Evolutionary conservation across 2,329 filamentous ascomycete species (phyloP), one percentile per base, ranked within the genome.

Genomic region (Akanthomyces muscarius): DNA sequence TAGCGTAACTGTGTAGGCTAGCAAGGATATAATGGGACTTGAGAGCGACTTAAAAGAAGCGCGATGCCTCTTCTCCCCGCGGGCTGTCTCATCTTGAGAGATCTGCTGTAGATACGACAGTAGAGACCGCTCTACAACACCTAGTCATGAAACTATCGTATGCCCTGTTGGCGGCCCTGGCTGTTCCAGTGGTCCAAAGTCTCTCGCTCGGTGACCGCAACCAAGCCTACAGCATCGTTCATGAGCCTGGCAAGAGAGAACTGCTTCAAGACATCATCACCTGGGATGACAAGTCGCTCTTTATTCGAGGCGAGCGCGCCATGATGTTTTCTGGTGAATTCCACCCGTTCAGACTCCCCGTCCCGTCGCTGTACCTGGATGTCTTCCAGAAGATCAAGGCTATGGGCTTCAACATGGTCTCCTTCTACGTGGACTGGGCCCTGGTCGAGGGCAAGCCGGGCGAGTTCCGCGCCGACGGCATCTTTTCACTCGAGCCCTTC

Each of bases 331-430:
- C 85, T 48, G 90, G 86, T 45, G 90, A 93, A 71, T 82, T 92
- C 3, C 89, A 93, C 70, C 88, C 89, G 0, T 92, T 81, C 61
- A 76, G 80, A 1, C 72, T 81, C 1, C 79, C 80, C 0, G 78
- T 80, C 0, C 77, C 80, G 0, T 75, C 73, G 0, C 70, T 82
- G 0, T 82, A 87, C 78, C 78, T 90, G 10, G 91, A 94, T 67
- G 71, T 94, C 2, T 89, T 96, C 68, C 88, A 95, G 69, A 96
- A 96, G 75, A 86, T 94, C 73, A 92, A 89, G 73, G 88, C 90
- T 0, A 76, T 92, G 1, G 91, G 91, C 0, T 93, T 92, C 76
- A 94, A 90, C 68, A 83, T 85, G 51, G 88, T 93, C 1, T 92
- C 89, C 0, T 92, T 93, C 73, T 94, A 94, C 69, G 80, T 88